Evolutionary conservation across 208 protist genomes (phyloP).

Genomic region (Giardia muris): DNA sequence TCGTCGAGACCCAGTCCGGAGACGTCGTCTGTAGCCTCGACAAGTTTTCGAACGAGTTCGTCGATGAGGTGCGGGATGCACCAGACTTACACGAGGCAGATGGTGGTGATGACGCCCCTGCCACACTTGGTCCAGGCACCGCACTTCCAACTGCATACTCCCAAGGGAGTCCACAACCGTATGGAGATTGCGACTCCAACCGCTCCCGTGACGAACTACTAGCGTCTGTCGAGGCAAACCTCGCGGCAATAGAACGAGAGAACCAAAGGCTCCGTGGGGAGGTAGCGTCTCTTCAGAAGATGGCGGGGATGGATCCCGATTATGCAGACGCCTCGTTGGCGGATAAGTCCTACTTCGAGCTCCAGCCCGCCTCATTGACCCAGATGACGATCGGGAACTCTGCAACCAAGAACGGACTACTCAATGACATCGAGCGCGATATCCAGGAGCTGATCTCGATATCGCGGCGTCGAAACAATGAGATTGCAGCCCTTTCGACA

Average conservation of each 20-base stretch:
- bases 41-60: not conserved
- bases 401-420: not conserved
- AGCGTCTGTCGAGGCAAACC: not conserved
- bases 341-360: not conserved
- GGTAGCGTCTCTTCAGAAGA: not conserved
- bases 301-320: not conserved
- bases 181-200: not conserved
- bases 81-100: not conserved
- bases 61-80: not conserved
- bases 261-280: not conserved
- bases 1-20: not conserved
- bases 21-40: not conserved
- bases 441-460: not conserved
- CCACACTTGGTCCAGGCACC: not conserved
- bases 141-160: not conserved
- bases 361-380: not conserved
- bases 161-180: not conserved
- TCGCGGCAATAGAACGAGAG: not conserved
- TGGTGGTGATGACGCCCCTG: not conserved
- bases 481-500: not conserved
- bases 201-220: not conserved
- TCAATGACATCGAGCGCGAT: not conserved
- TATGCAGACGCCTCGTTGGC: not conserved
- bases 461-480: not conserved
- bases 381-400: not conserved